Base-by-base conservation (phyloP, 2,329 filamentous ascomycete species). In the Colletotrichum eremochloae region DNA sequence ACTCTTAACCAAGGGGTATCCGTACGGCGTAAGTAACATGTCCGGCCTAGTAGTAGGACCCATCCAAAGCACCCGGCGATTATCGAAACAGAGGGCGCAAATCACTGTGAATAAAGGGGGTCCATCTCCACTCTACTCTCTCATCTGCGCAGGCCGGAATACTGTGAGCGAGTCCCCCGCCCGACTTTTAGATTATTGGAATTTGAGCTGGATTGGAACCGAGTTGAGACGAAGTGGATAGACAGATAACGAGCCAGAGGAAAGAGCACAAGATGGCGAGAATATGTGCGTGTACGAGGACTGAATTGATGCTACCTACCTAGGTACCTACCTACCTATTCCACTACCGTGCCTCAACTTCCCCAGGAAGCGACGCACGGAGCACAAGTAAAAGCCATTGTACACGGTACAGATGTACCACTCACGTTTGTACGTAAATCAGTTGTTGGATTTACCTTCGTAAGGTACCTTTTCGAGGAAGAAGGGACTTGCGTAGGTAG, bases 51-150 rank as follows among this genome's bases (percentile, higher is more conserved):
- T 60, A 69, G 65, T 64, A 68, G 33, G 62, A 14, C 69, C 57
- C 60, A 66, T 68, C 63, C 53, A 40, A 71, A 69, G 65, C 65
- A 63, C 69, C 52, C 52, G 60, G 68, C 36, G 55, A 42, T 58
- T 58, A 29, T 58, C 69, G 60, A 72, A 72, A 69, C 69, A 61
- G 44, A 72, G 29, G 66, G 66, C 66, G 66, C 60, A 50, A 72
- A 61, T 69, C 69, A 69, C 55, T 69, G 44, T 42, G 20, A 18
- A 69, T 69, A 72, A 72, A 69, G 66, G 66, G 69, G 69, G 46
- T 61, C 69, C 48, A 64, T 56, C 66, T n/a, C 69, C 66, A 72
- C 69, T 69, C 66, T 55, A 72, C 61, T 72, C 38, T 72, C 65
- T 66, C 66, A 48, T 57, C 53, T 60, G 69, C 69, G 69, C 60